Conservation (phyloP, 768 basidiomycete species). For the Lactifluus volemus region DNA sequence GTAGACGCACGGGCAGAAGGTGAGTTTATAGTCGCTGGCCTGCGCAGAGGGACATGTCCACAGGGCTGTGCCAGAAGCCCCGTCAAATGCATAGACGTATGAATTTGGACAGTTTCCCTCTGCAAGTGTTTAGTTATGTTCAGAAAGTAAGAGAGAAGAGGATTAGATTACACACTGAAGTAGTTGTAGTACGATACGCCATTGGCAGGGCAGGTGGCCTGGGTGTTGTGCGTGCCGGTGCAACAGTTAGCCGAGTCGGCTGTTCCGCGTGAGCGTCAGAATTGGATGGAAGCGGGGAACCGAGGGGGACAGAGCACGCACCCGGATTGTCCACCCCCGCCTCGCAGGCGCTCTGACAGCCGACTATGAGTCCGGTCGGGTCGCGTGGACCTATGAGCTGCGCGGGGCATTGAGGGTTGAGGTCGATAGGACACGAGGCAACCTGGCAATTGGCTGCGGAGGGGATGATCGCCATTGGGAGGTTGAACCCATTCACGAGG, state of each 20-base stretch:
- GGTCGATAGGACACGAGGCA: constrained; percentile 23
- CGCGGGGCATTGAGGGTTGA: constrained; percentile 35
- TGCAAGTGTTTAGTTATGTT: constrained; percentile 8
- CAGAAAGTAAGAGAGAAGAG: not conserved
- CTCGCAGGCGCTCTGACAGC: constrained; percentile 52
- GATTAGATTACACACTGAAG: not conserved
- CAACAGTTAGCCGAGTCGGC: constrained; percentile 34
- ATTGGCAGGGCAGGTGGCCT: constrained; percentile 30
- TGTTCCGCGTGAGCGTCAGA: constrained; percentile 15
- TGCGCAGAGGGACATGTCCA: constrained; percentile 38
- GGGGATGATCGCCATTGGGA: constrained; percentile 24
- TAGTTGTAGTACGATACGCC: constrained; percentile 21
- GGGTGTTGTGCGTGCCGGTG: constrained; percentile 26
- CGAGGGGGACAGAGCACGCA: constrained; percentile 11
- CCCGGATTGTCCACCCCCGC: constrained; percentile 31
- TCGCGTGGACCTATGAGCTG: constrained; percentile 46
- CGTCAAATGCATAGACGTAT: constrained; percentile 51
- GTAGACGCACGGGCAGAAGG: constrained; percentile 25
- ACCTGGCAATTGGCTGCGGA: constrained; percentile 22
- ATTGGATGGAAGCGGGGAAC: not conserved
- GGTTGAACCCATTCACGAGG: constrained; percentile 49
- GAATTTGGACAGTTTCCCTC: constrained; percentile 37
- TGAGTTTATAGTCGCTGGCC: constrained; percentile 25
- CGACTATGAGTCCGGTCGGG: constrained; percentile 44
- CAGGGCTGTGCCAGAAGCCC: constrained; percentile 41